These are phyloP conservation scores for Aspergillus sojae DNA, from an alignment of 2,329 filamentous ascomycete species.

Conservation along the genomic window DNA sequence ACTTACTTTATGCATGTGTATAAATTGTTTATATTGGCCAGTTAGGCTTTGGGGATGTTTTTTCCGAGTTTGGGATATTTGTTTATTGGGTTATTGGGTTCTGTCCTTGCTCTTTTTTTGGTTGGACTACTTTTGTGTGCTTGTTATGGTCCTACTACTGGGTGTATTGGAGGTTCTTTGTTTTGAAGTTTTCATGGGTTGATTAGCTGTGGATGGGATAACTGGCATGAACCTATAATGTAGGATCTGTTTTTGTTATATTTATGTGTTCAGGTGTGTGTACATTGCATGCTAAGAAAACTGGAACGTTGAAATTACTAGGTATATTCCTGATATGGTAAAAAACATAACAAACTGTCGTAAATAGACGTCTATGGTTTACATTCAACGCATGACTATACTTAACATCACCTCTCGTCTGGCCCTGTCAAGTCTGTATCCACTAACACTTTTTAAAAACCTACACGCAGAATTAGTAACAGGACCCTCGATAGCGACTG, in stretches of 20 bases:
- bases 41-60: not conserved
- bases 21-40: not conserved
- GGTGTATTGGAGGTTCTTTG: conserved; percentile 1
- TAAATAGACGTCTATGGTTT: not conserved
- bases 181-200: not conserved
- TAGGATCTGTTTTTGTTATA: not conserved
- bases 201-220: not conserved
- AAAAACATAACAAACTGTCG: not conserved
- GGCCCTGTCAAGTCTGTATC: not conserved
- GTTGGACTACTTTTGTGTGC: not conserved
- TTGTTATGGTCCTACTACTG: not conserved
- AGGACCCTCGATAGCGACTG: not conserved
- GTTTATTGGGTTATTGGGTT: not conserved
- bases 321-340: not conserved
- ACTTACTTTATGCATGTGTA: too few species aligned
- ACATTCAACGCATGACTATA: not conserved
- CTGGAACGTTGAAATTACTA: not conserved
- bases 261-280: not conserved
- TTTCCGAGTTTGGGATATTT: not conserved
- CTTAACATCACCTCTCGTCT: not conserved
- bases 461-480: not conserved
- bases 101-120: not conserved
- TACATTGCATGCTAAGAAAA: not conserved
- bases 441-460: not conserved
- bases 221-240: not conserved